Percentiles rank a stretch among this genome's conserved stretches.
Conservation (phyloP, 2,329 filamentous ascomycete genomes). For the Pezizomycotina sp. region DNA sequence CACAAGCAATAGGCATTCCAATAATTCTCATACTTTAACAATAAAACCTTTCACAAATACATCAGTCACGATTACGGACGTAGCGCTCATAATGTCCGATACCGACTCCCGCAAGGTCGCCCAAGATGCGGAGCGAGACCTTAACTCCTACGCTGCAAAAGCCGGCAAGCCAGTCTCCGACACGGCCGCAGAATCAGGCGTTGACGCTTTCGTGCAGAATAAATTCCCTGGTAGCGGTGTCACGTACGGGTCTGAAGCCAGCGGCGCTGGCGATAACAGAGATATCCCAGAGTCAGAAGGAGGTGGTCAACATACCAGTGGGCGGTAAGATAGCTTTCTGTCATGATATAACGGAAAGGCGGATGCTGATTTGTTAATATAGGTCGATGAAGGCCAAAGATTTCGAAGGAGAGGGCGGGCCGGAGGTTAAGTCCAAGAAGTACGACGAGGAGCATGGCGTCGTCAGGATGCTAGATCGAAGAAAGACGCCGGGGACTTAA, state of each 20-base stretch:
- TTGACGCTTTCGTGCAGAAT: conserved; percentile 30
- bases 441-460: conserved; percentile 28
- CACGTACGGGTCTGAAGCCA: conserved; percentile 32
- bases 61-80: too few species aligned
- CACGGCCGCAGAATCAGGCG: conserved; percentile 33
- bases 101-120: conserved; percentile 33
- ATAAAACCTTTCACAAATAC: too few species aligned
- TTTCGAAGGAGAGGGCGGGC: conserved; percentile 35
- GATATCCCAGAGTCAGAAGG: conserved; percentile 35
- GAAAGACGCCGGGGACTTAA: too few species aligned
- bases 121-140: conserved; percentile 34
- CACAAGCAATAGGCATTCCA: too few species aligned
- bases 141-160: conserved; percentile 32
- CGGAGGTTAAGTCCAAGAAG: conserved; percentile 32
- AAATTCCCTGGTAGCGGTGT: conserved; percentile 34
- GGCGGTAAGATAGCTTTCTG: too few species aligned
- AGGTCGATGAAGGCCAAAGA: conserved; percentile 34
- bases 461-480: too few species aligned
- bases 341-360: too few species aligned
- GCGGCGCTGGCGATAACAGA: conserved; percentile 33
- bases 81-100: conserved; percentile 35
- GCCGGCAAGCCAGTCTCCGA: conserved; percentile 23
- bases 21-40: too few species aligned
- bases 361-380: too few species aligned
- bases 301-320: conserved; percentile 28